A percentile compares a stretch with the other conserved stretches of the same genome.
These are phyloP conservation scores for Camellia sinensis DNA, from an alignment of 148 eudicot genomes.

Conservation along the genomic window DNA sequence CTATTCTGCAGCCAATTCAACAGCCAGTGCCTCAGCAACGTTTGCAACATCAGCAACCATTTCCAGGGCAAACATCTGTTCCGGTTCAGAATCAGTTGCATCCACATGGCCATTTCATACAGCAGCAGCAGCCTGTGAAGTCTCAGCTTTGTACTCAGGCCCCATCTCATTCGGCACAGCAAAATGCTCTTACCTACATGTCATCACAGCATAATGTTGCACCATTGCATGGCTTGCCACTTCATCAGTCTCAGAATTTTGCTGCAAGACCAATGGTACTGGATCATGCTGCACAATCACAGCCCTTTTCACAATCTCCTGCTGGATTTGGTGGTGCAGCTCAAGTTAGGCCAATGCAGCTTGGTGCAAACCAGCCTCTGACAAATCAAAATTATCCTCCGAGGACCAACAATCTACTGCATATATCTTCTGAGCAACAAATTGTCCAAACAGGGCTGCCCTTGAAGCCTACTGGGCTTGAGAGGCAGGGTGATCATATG, in stretches of 20 bases:
- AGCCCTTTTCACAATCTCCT: slow-evolving; percentile 38
- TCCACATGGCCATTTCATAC: slow-evolving; percentile 33
- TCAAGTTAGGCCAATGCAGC: slow-evolving; percentile 51
- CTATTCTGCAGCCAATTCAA: slow-evolving; percentile 54
- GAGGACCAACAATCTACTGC: slow-evolving; percentile 24
- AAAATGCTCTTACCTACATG: slow-evolving; percentile 20
- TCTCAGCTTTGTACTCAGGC: slow-evolving; percentile 45
- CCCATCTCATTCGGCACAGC: slow-evolving; percentile 31
- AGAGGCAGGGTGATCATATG: slow-evolving; percentile 29
- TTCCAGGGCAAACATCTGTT: slow-evolving; percentile 37
- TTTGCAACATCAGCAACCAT: slow-evolving; percentile 55
- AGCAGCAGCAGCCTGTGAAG: slow-evolving; percentile 32
- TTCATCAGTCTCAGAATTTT: slow-evolving; percentile 47
- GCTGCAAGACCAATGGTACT: slow-evolving; percentile 44
- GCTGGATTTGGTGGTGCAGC: slow-evolving; percentile 41
- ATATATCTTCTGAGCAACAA: slow-evolving; percentile 31
- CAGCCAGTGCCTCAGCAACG: slow-evolving; percentile 49
- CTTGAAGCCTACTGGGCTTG: slow-evolving; percentile 26
- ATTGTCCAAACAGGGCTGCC: slow-evolving; percentile 32
- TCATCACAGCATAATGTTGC: slow-evolving; percentile 37
- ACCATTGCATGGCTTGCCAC: slow-evolving; percentile 35
- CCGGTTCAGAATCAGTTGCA: slow-evolving; percentile 26
- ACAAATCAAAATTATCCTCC: slow-evolving; percentile 42
- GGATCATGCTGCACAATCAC: slow-evolving; percentile 45
- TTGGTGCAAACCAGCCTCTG: slow-evolving; percentile 31